Percentiles rank a stretch among this genome's conserved stretches.
Conservation (phyloP, 208 protist species). For the Trypanosoma rangeli region DNA sequence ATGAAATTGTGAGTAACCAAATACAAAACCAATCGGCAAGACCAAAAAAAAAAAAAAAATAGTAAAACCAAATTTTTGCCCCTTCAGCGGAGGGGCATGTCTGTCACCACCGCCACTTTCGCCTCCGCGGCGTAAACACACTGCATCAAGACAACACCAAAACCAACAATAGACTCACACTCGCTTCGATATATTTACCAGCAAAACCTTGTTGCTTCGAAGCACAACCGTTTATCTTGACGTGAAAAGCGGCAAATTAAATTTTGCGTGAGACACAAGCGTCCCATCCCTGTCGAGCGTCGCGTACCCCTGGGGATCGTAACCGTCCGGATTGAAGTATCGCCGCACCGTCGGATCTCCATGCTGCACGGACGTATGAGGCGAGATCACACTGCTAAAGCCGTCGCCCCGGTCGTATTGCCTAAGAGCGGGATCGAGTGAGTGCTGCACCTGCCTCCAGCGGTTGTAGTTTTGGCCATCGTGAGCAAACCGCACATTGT, state of each 20-base stretch:
- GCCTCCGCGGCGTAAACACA: not conserved
- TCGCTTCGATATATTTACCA: conserved; percentile 56
- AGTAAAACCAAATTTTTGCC: not conserved
- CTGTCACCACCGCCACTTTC: no score
- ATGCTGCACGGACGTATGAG: not conserved
- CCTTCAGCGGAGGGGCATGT: not conserved
- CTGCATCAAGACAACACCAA: conserved; percentile 3
- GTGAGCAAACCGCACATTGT: conserved; percentile 79
- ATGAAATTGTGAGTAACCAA: conserved; percentile 8
- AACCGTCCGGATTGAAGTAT: conserved; percentile 46
- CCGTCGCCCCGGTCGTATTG: not conserved
- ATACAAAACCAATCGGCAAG: no score
- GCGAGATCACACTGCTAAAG: not conserved
- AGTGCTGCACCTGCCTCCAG: conserved; percentile 78
- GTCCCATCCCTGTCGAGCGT: conserved; percentile 77
- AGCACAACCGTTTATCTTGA: conserved; percentile 63
- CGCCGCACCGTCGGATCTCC: conserved; percentile 2
- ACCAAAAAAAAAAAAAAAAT: conserved; percentile 5
- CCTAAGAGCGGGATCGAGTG: conserved; percentile 36
- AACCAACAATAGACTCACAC: not conserved
- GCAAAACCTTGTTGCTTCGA: conserved; percentile 48
- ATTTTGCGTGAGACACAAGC: conserved; percentile 48
- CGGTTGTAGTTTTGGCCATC: conserved; percentile 53
- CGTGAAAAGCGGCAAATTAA: conserved; percentile 35
- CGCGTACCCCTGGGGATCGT: conserved; percentile 73